These are phyloP conservation scores for Solanum pinnatisectum DNA, from an alignment of 257 asterid species.

Conservation along the genomic window DNA sequence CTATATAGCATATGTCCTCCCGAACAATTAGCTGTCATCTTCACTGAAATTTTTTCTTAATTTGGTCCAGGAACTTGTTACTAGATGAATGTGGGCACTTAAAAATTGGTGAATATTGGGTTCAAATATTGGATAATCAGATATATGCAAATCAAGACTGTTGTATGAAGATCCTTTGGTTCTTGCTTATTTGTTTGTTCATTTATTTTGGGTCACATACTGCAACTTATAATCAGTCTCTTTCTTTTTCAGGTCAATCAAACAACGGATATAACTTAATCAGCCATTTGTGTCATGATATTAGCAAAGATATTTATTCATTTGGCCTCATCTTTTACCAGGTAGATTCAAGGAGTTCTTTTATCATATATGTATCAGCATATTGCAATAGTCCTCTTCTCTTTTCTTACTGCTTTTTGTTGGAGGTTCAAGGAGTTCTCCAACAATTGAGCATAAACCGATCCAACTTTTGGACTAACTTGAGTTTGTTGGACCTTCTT, in stretches of 20 bases:
- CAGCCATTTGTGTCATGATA: constrained; percentile 11
- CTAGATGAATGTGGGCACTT: constrained; percentile 54
- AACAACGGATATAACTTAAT: background rate
- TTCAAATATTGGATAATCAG: constrained; percentile 46
- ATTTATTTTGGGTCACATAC: background rate
- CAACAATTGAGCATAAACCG: background rate
- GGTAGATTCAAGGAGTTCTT: constrained; percentile 13
- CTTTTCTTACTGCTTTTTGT: too few relatives aligned
- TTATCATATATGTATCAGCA: background rate
- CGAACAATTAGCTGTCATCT: background rate
- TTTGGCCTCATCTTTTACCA: constrained; percentile 41
- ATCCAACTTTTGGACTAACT: background rate
- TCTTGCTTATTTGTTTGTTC: background rate
- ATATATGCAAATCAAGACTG: constrained; percentile 35
- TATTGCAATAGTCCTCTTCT: background rate
- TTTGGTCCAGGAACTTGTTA: constrained; percentile 40
- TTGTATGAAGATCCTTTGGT: constrained; percentile 10
- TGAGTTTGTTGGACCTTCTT: background rate
- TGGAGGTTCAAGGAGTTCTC: background rate
- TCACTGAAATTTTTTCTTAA: background rate
- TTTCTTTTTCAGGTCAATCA: constrained; percentile 8
- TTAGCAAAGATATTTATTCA: constrained; percentile 36
- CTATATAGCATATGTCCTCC: background rate
- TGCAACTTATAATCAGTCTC: background rate
- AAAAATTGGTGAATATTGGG: constrained; percentile 58